phyloP scores from a whole-genome alignment of 2,329 filamentous ascomycete species.

The Fusarium musae region DNA sequence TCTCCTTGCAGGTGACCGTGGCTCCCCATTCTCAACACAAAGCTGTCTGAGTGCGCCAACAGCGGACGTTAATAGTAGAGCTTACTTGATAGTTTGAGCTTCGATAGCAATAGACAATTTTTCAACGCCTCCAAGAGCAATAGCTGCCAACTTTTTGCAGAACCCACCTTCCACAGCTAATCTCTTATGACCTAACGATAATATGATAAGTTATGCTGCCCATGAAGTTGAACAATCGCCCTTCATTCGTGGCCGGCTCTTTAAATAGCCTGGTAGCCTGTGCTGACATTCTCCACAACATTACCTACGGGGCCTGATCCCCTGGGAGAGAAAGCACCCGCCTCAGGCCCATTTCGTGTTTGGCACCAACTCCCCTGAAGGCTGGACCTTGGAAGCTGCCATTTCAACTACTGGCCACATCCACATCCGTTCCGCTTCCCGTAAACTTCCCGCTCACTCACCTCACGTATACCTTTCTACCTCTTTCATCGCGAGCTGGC shows the following conservation, averaged over 20 bases:
- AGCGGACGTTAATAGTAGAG: not conserved
- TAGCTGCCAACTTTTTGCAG: not conserved
- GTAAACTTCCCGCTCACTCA: slow-evolving; percentile 39
- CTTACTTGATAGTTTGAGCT: not conserved
- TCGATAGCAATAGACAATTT: not conserved
- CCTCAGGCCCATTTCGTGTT: slow-evolving; percentile 36
- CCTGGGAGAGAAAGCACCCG: slow-evolving; percentile 21
- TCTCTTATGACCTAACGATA: not conserved
- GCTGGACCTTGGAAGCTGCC: not conserved
- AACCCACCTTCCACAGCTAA: not conserved
- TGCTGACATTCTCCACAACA: slow-evolving; percentile 38
- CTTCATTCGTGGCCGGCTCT: not conserved
- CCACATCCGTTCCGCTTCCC: slow-evolving; percentile 36
- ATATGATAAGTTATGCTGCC: not conserved
- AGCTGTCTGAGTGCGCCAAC: not conserved
- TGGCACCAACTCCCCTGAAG: slow-evolving; percentile 40
- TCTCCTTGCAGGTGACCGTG: slow-evolving; percentile 25
- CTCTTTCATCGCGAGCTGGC: slow-evolving; percentile 49
- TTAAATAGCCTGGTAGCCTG: slow-evolving; percentile 38
- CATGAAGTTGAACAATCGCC: slow-evolving; percentile 6
- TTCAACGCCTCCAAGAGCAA: not conserved
- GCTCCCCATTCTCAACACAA: slow-evolving; percentile 17
- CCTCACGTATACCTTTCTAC: slow-evolving; percentile 36
- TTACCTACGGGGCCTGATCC: slow-evolving; percentile 8
- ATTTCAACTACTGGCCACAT: slow-evolving; percentile 39